Conservation (phyloP, 148 eudicot genomes). For the Salicornia ramosissima region DNA sequence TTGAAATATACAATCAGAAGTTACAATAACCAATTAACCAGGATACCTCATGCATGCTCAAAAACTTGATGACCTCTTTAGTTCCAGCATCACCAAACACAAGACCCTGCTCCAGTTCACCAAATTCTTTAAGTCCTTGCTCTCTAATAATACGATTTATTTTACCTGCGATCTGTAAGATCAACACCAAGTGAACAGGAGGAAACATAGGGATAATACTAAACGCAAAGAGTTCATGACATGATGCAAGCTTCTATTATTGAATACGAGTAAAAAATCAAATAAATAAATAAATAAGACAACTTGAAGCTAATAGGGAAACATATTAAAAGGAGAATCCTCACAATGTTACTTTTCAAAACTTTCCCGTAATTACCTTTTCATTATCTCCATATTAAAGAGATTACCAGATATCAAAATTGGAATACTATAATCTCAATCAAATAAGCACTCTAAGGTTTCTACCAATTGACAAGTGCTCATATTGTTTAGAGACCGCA, state of each 20-base stretch:
- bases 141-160: slow-evolving; percentile 72
- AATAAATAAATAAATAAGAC: too few species aligned
- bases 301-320: too few species aligned
- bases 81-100: slow-evolving; percentile 98
- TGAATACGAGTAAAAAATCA: too few species aligned
- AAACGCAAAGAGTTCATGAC: too few species aligned
- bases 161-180: slow-evolving; percentile 83
- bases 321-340: not conserved
- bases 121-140: slow-evolving; percentile 74
- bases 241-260: too few species aligned
- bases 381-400: too few species aligned
- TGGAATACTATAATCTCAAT: too few species aligned
- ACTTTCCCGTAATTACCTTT: not conserved
- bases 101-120: slow-evolving; percentile 93
- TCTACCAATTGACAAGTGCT: too few species aligned
- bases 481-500: too few species aligned
- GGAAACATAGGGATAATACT: not conserved
- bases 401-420: too few species aligned
- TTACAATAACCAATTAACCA: not conserved
- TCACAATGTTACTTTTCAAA: too few species aligned
- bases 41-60: slow-evolving; percentile 59
- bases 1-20: not conserved
- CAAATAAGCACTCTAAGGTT: too few species aligned
- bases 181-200: slow-evolving; percentile 17
- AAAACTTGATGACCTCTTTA: slow-evolving; percentile 79